phyloP scores from a whole-genome alignment of 768 basidiomycete genomes.

The Tricholoma terreum region DNA sequence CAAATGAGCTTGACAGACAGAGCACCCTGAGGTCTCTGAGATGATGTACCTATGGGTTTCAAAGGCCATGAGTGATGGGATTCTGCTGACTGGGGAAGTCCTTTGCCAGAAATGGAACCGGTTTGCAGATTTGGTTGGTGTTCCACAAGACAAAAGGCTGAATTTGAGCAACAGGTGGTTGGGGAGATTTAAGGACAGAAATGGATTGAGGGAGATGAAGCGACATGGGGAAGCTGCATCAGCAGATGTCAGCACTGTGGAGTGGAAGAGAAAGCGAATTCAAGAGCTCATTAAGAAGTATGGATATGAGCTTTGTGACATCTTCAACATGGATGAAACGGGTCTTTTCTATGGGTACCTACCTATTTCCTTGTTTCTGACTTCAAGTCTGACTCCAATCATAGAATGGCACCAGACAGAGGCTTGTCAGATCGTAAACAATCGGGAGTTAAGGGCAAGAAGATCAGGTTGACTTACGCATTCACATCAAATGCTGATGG shows the following conservation, averaged over 20 bases:
- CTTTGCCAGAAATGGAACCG: no score
- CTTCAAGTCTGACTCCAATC: neutral
- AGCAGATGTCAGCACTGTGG: neutral
- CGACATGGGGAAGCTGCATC: constrained; percentile 30
- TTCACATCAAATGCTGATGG: no score
- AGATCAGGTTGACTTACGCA: no score
- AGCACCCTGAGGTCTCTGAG: no score
- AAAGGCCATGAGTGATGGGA: constrained; percentile 25
- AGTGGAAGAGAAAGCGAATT: neutral
- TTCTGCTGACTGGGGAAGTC: no score
- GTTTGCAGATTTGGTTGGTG: no score
- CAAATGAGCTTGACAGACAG: constrained; percentile 26
- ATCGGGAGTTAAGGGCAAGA: no score
- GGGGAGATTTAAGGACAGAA: no score
- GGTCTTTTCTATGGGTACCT: constrained; percentile 24
- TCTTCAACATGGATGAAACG: no score
- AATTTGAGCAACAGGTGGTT: no score
- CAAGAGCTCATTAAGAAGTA: no score
- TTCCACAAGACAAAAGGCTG: neutral
- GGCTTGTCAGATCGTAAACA: neutral
- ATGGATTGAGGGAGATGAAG: constrained; percentile 22
- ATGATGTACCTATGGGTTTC: constrained; percentile 8
- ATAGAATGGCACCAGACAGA: neutral
- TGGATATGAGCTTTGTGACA: no score
- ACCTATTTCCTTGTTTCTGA: neutral